These are phyloP conservation scores for Leccinum incarnatum DNA, from an alignment of 768 basidiomycete genomes.

Conservation along the genomic window DNA sequence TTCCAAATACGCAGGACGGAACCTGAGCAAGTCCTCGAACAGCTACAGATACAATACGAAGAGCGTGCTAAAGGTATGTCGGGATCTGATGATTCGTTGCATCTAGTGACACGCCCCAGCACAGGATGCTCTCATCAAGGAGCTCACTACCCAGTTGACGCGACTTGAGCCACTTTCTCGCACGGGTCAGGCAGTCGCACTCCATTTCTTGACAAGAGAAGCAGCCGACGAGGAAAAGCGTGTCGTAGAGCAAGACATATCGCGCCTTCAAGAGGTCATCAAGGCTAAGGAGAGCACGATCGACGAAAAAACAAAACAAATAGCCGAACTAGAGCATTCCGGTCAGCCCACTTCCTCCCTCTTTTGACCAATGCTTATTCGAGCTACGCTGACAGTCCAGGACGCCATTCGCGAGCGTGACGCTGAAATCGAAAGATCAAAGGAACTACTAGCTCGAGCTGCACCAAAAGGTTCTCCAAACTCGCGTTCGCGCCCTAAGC, in stretches of 20 bases:
- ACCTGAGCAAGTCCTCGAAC: slow-evolving; percentile 52
- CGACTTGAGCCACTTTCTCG: slow-evolving; percentile 53
- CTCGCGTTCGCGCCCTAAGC: slow-evolving; percentile 33
- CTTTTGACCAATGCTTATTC: slow-evolving; percentile 1
- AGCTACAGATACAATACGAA: slow-evolving; percentile 50
- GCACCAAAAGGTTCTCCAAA: slow-evolving; percentile 40
- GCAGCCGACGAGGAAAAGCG: slow-evolving; percentile 69
- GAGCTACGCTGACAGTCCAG: slow-evolving; percentile 38
- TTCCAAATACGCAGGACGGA: slow-evolving; percentile 61
- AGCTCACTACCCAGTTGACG: slow-evolving; percentile 53
- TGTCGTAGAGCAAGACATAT: slow-evolving; percentile 46
- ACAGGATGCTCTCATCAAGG: slow-evolving; percentile 44
- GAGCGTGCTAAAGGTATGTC: slow-evolving; percentile 49
- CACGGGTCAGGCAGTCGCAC: slow-evolving; percentile 46
- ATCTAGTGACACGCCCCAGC: slow-evolving; percentile 38
- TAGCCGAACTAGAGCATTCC: slow-evolving; percentile 44
- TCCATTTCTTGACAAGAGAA: slow-evolving; percentile 72
- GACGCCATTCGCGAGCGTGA: slow-evolving; percentile 55
- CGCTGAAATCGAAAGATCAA: slow-evolving; percentile 58
- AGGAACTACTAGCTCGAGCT: slow-evolving; percentile 41
- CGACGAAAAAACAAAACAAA: slow-evolving; percentile 43
- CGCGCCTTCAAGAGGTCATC: slow-evolving; percentile 40
- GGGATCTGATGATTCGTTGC: neutral
- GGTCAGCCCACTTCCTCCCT: slow-evolving; percentile 37
- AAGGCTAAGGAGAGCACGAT: slow-evolving; percentile 44